Base-by-base conservation (phyloP, 352 stramenopile species). In the Phytophthora multivora region DNA sequence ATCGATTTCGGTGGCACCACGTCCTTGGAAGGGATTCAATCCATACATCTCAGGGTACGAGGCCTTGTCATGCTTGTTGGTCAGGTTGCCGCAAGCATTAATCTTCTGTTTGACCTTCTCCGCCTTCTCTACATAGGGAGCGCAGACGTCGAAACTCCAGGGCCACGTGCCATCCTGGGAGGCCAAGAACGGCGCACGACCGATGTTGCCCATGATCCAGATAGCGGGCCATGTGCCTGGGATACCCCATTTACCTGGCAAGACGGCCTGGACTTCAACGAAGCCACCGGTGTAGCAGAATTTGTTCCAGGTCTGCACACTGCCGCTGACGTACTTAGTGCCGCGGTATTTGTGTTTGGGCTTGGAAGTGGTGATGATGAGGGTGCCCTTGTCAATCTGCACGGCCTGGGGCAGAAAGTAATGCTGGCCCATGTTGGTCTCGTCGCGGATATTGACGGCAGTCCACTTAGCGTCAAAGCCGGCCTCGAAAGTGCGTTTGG, bases 241-340 rank as follows among this genome's bases (percentile, higher is more conserved):
- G 63, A 98, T 94, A 51, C 92, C 86, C 65, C 88, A 95, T 66
- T 98, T 97, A 16, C 97, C 97, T 0, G 97, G 97, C 23, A 99
- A 73, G 59, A 98, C 95, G 26, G 97, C 93, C 36, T 82, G 69
- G 28, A 99, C 94, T 73, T 99, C 96, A 5, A 99, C 68, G 45
- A 97, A 98, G 18, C 97, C 97, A 52, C 97, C 97, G 3, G 96
- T 98, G 77, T 98, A 99, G 73, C 97, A 99, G 70, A 99, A 99
- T 77, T 99, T 99, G 85, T 99, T 98, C 97, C 97, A 99, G 19
- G 80, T 93, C 70, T 98, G 95, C n/a, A 99, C 45, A 76, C 97
- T 98, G 28, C 94, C 97, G 57, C 88, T 97, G 26, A 96, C 88
- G 69, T 96, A 96, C 53, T 80, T 77, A 18, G 86, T 53, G 41